These are phyloP conservation scores for Eleusine coracana DNA, from an alignment of 176 grass and related monocot species.

Conservation along the genomic window DNA sequence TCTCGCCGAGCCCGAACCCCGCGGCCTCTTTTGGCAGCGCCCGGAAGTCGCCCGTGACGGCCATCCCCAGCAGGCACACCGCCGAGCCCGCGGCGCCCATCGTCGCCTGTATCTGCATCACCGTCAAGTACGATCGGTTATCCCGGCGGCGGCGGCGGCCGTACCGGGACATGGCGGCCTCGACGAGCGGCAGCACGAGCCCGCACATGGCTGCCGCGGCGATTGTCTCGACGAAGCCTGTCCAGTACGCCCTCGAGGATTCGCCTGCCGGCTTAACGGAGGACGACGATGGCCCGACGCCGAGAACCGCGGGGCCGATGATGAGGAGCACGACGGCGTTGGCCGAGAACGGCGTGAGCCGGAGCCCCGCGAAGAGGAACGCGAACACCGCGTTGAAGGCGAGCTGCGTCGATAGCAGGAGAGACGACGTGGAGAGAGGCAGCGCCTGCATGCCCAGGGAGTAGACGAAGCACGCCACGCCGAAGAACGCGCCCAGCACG, in stretches of 20 bases:
- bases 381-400: conserved; percentile 78
- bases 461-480: conserved; percentile 58
- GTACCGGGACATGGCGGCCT: conserved; percentile 55
- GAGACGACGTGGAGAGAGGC: conserved; percentile 78
- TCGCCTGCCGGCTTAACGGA: conserved; percentile 47
- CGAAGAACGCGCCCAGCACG: conserved; percentile 49
- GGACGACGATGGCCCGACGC: conserved; percentile 32
- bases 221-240: conserved; percentile 54
- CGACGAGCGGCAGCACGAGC: conserved; percentile 62
- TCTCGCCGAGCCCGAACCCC: conserved; percentile 58
- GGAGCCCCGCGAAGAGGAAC: conserved; percentile 57
- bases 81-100: conserved; percentile 58
- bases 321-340: conserved; percentile 78
- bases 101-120: conserved; percentile 76
- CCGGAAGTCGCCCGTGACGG: conserved; percentile 60
- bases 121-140: conserved; percentile 36
- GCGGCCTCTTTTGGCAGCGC: conserved; percentile 59
- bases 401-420: conserved; percentile 75
- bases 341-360: conserved; percentile 68
- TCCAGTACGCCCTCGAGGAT: conserved; percentile 16
- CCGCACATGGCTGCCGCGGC: conserved; percentile 57
- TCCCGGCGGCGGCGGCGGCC: conserved; percentile 2
- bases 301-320: conserved; percentile 62
- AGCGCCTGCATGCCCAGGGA: conserved; percentile 54
- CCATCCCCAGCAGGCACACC: conserved; percentile 75